Evolutionary conservation across 495 filamentous ascomycete genomes (phyloP).

Genomic region (Aspergillus cristatus): DNA sequence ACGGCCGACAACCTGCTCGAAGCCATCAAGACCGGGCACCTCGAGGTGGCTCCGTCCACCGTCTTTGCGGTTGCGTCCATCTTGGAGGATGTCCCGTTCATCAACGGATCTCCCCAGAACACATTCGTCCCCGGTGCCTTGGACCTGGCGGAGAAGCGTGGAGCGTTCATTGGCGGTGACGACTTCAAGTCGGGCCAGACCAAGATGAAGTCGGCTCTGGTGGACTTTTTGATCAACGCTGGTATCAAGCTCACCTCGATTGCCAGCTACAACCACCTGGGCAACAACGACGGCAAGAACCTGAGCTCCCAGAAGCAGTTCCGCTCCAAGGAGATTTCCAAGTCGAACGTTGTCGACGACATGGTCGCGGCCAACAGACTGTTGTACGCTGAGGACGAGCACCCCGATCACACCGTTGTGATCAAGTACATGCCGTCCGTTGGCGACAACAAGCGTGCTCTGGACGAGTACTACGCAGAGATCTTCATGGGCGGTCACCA

Average conservation of each 20-base stretch:
- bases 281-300: conserved; percentile 99
- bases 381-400: conserved; percentile 79
- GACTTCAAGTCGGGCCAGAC: conserved; percentile 99
- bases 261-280: conserved; percentile 98
- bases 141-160: conserved; percentile 77
- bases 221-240: conserved; percentile 97
- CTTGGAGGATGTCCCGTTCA: conserved; percentile 84
- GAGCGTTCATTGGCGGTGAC: conserved; percentile 91
- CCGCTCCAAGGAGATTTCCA: conserved; percentile 98
- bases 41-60: conserved; percentile 87
- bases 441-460: conserved; percentile 96
- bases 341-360: conserved; percentile 97
- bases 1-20: conserved; percentile 88
- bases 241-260: conserved; percentile 99
- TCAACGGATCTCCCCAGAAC: conserved; percentile 99
- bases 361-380: conserved; percentile 95
- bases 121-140: conserved; percentile 94
- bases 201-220: conserved; percentile 99
- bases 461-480: conserved; percentile 98
- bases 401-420: conserved; percentile 82
- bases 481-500: conserved; percentile 99
- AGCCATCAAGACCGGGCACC: conserved; percentile 76
- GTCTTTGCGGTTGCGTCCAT: conserved; percentile 93
- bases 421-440: conserved; percentile 99
- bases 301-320: conserved; percentile 95